Evolutionary conservation across 2,329 filamentous ascomycete species (phyloP).

Genomic region (Didymellaceae sp.): DNA sequence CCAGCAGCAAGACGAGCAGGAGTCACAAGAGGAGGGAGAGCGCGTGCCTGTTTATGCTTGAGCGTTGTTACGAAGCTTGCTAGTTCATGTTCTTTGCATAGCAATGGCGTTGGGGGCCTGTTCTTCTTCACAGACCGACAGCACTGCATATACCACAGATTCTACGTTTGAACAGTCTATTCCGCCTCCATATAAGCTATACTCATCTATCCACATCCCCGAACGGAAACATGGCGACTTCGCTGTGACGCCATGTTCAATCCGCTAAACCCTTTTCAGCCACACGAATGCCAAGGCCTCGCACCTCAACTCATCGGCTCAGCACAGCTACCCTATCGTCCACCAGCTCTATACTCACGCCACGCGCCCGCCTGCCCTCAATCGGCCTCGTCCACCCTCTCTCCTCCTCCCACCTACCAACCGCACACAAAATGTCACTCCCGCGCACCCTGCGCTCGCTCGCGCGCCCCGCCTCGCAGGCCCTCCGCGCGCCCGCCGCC

Average conservation of each 20-base stretch:
- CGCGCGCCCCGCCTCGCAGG: slow-evolving; percentile 23
- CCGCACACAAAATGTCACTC: slow-evolving; percentile 31
- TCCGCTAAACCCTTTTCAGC: slow-evolving; percentile 23
- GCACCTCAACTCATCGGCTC: slow-evolving; percentile 17
- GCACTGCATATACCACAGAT: not conserved
- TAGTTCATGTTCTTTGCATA: slow-evolving; percentile 20
- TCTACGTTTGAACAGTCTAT: not conserved
- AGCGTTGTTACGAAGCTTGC: not conserved
- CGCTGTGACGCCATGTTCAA: slow-evolving; percentile 18
- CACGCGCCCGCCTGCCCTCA: slow-evolving; percentile 4
- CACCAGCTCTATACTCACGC: slow-evolving; percentile 12
- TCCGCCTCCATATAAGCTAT: not conserved
- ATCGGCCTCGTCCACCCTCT: not conserved
- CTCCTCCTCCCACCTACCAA: slow-evolving; percentile 7
- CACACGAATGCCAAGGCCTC: slow-evolving; percentile 14
- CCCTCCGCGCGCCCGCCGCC: slow-evolving; percentile 21
- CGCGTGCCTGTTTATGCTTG: slow-evolving; percentile 25
- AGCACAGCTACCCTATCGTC: not conserved
- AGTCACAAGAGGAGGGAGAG: slow-evolving; percentile 47
- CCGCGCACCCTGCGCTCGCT: slow-evolving; percentile 34
- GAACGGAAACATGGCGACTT: slow-evolving; percentile 1
- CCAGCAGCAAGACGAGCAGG: slow-evolving; percentile 20
- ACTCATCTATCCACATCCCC: not conserved
- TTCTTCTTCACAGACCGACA: not conserved
- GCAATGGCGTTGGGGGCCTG: slow-evolving; percentile 29